These are phyloP conservation scores for Wickerhamomyces subpelliculosus DNA, from an alignment of 805 yeast species.

Conservation along the genomic window DNA sequence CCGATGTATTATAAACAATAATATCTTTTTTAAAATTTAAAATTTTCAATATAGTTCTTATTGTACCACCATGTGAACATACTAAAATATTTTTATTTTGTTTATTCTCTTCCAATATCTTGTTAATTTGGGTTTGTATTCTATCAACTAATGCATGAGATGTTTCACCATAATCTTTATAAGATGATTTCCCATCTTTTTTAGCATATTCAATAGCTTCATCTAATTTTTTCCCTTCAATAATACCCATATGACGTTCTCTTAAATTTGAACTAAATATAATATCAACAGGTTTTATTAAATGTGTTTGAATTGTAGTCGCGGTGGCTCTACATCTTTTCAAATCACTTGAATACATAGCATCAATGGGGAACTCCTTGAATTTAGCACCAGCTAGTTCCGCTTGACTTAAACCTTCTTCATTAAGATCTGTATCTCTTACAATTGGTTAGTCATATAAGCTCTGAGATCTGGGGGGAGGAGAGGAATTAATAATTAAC, in stretches of 20 bases:
- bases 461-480: no score
- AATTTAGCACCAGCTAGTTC: conserved; percentile 41
- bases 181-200: conserved; percentile 40
- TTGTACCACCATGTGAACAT: conserved; percentile 80
- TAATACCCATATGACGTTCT: conserved; percentile 74
- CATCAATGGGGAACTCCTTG: conserved; percentile 22
- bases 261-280: conserved; percentile 41
- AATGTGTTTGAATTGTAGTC: conserved; percentile 28
- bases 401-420: conserved; percentile 57
- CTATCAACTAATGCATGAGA: conserved; percentile 39
- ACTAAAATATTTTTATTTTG: conserved; percentile 44
- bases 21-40: conserved; percentile 36
- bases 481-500: background rate
- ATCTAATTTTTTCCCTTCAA: conserved; percentile 63
- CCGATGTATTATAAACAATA: conserved; percentile 72
- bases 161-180: conserved; percentile 62
- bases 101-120: conserved; percentile 30
- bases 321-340: conserved; percentile 58
- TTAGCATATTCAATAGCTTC: conserved; percentile 53
- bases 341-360: conserved; percentile 33
- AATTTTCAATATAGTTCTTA: conserved; percentile 51
- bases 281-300: conserved; percentile 18
- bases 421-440: conserved; percentile 56
- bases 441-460: no score
- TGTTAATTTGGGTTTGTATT: conserved; percentile 39